Percentiles rank a stretch among this genome's conserved stretches.
These are phyloP conservation scores for Fimicolochytrium jonesii DNA, from an alignment of 192 early-diverging fungal genomes.

Conservation along the genomic window DNA sequence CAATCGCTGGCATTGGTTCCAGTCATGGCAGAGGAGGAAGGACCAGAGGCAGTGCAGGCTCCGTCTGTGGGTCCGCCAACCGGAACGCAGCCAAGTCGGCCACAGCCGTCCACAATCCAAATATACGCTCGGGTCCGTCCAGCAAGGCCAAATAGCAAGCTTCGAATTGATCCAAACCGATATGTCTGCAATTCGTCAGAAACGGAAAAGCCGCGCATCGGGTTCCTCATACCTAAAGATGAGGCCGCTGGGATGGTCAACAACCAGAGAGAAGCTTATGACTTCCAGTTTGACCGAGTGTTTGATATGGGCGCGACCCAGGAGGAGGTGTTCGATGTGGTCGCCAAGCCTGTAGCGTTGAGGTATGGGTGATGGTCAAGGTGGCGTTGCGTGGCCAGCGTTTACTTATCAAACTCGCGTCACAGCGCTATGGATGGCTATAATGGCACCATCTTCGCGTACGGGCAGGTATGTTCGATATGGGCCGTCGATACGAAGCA, in stretches of 20 bases:
- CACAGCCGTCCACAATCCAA: constrained; percentile 37
- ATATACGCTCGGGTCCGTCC: constrained; percentile 54
- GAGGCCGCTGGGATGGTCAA: constrained; percentile 49
- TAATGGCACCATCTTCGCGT: constrained; percentile 63
- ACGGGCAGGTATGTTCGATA: constrained; percentile 42
- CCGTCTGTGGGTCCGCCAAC: no score
- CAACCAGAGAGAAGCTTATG: constrained; percentile 50
- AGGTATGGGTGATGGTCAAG: constrained; percentile 47
- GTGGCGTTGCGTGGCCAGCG: no score
- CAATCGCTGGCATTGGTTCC: no score
- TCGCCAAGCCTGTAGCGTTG: constrained; percentile 54
- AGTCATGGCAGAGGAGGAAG: no score
- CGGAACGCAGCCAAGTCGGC: no score
- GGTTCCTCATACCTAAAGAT: constrained; percentile 53
- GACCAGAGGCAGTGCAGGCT: no score
- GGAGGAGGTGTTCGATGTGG: constrained; percentile 62
- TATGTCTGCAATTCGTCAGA: constrained; percentile 17
- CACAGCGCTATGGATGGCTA: constrained; percentile 58
- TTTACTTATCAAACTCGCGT: no score
- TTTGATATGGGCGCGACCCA: constrained; percentile 51
- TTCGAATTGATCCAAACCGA: constrained; percentile 25
- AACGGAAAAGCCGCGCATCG: constrained; percentile 19
- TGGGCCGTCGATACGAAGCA: no score
- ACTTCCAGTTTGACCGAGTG: constrained; percentile 52
- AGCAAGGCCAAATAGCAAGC: constrained; percentile 23